Percentiles rank a stretch among this genome's conserved stretches.
phyloP scores from a whole-genome alignment of 2,329 filamentous ascomycete species.

The Lasiodiplodia gonubiensis region DNA sequence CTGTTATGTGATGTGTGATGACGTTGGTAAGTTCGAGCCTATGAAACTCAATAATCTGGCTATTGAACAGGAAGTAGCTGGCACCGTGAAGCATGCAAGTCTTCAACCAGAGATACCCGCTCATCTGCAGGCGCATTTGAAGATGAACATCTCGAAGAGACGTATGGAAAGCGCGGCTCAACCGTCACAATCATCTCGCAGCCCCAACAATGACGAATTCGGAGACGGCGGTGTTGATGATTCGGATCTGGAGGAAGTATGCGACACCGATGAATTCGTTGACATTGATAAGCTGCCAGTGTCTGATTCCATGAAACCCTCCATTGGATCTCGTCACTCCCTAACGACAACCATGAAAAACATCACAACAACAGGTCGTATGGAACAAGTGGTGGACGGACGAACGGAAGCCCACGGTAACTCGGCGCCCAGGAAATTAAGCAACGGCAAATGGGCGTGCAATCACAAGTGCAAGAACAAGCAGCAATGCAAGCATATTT shows the following conservation, averaged over 20 bases:
- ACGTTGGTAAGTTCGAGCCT: constrained; percentile 63
- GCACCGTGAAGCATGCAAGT: constrained; percentile 61
- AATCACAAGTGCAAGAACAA: constrained; percentile 73
- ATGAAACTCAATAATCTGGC: not conserved
- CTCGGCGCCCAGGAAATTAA: constrained; percentile 58
- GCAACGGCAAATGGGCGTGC: constrained; percentile 76
- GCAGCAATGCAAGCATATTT: constrained; percentile 70
- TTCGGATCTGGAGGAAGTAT: constrained; percentile 54
- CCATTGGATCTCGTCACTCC: not conserved
- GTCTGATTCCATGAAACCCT: constrained; percentile 30
- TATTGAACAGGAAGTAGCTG: constrained; percentile 46
- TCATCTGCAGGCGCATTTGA: constrained; percentile 46
- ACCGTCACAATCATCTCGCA: not conserved
- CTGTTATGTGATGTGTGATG: constrained; percentile 81
- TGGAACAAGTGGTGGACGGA: constrained; percentile 28
- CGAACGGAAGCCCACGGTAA: constrained; percentile 6
- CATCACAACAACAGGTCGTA: constrained; percentile 2
- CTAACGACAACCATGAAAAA: constrained; percentile 16
- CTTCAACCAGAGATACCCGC: constrained; percentile 57
- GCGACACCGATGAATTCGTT: constrained; percentile 29
- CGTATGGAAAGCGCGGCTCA: constrained; percentile 33
- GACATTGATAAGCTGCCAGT: constrained; percentile 55
- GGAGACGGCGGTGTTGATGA: constrained; percentile 61
- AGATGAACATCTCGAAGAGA: constrained; percentile 38
- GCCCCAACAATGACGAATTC: constrained; percentile 53